Percentiles rank a stretch among this genome's conserved stretches.
phyloP scores from a whole-genome alignment of 148 eudicot genomes.

The Fagopyrum esculentum region DNA sequence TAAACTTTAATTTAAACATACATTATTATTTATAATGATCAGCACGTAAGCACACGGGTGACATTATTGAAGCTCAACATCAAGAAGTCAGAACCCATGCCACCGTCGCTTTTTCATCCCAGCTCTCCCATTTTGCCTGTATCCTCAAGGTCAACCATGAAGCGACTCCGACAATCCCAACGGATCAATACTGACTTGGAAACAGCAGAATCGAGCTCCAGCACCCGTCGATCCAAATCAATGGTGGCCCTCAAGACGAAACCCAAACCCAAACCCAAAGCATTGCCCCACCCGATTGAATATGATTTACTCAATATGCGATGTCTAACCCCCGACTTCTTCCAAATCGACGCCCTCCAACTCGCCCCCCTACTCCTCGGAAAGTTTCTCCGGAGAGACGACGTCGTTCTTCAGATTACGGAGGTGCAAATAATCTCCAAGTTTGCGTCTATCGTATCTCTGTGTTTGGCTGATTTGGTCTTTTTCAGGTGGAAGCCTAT shows the following conservation, averaged over 20 bases:
- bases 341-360: constrained; percentile 76
- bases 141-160: neutral
- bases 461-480: neutral
- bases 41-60: no score
- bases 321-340: constrained; percentile 43
- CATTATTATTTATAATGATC: no score
- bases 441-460: neutral
- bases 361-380: constrained; percentile 94
- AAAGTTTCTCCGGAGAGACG: constrained; percentile 64
- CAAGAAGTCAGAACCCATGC: neutral
- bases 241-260: constrained; percentile 14
- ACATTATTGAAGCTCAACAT: no score
- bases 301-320: constrained; percentile 21
- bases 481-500: constrained; percentile 85
- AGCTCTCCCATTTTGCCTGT: neutral
- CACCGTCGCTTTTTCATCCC: neutral
- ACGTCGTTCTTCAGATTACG: constrained; percentile 84
- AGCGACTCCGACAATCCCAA: neutral
- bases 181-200: neutral
- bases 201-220: neutral
- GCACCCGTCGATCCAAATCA: constrained; percentile 18
- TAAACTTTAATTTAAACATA: no score
- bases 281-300: constrained; percentile 6
- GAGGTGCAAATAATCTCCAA: constrained; percentile 38
- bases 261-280: constrained; percentile 24